Conservation (phyloP, 805 yeast genomes). For the Zygosaccharomyces kombuchaensis region DNA sequence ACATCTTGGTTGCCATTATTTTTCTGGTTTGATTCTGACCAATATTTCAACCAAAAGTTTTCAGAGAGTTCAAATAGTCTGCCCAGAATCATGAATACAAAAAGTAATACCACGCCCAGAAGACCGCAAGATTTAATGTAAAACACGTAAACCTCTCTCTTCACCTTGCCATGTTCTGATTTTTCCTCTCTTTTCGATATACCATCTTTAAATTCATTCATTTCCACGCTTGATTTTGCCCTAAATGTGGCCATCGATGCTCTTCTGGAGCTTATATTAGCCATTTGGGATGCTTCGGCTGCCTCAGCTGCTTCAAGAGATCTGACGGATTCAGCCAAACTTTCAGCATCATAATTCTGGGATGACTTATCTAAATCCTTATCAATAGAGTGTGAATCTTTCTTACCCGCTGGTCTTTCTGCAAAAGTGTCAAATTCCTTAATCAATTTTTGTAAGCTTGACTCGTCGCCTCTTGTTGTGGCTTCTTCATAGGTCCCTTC, state of each 20-base stretch:
- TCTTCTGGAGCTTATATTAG: conserved; percentile 38
- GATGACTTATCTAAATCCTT: neutral
- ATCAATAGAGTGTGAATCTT: conserved; percentile 4
- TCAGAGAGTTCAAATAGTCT: conserved; percentile 41
- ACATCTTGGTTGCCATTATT: conserved; percentile 42
- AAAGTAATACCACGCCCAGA: conserved; percentile 41
- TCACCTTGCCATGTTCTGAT: conserved; percentile 60
- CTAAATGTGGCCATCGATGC: conserved; percentile 63
- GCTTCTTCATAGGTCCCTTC: conserved; percentile 50
- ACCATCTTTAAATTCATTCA: conserved; percentile 29
- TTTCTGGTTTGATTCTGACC: conserved; percentile 55
- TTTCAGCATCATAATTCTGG: neutral
- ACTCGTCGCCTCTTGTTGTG: conserved; percentile 32
- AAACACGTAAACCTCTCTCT: conserved; percentile 46
- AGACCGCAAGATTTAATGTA: conserved; percentile 60
- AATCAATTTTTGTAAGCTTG: conserved; percentile 33
- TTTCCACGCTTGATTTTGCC: conserved; percentile 34
- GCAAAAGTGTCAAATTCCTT: conserved; percentile 29
- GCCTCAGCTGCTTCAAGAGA: conserved; percentile 5
- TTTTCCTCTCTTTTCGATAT: conserved; percentile 48
- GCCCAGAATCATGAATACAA: conserved; percentile 36
- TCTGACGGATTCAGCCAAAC: neutral
- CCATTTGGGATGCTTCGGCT: conserved; percentile 8
- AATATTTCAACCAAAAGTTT: conserved; percentile 61
- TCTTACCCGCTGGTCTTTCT: conserved; percentile 15